phyloP scores from a whole-genome alignment of 805 yeast species.

The Vanderwaltozyma polyspora region DNA sequence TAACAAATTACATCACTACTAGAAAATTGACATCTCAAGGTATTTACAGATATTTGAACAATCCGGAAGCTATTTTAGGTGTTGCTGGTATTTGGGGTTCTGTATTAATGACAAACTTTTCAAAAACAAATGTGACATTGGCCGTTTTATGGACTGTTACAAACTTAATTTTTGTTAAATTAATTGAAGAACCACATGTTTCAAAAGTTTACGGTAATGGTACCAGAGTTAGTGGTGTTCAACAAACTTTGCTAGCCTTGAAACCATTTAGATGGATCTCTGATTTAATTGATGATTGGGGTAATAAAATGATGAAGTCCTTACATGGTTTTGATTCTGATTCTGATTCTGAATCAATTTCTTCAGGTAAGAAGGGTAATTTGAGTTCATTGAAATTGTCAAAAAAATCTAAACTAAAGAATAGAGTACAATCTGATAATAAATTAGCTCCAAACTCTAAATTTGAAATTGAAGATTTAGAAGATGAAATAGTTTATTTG shows the following conservation, averaged over 20 bases:
- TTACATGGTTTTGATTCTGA: conserved; percentile 1
- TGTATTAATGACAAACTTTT: conserved; percentile 46
- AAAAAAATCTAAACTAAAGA: not conserved
- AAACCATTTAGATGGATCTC: conserved; percentile 28
- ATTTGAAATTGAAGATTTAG: conserved; percentile 19
- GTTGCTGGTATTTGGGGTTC: conserved; percentile 72
- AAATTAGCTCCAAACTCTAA: conserved; percentile 20
- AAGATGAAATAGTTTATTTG: conserved; percentile 24
- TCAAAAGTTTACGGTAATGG: conserved; percentile 59
- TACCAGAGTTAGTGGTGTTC: conserved; percentile 45
- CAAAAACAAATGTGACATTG: conserved; percentile 36
- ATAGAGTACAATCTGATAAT: not conserved
- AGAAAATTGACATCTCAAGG: conserved; percentile 61
- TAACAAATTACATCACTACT: conserved; percentile 40
- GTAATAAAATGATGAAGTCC: conserved; percentile 17
- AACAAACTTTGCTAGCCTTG: conserved; percentile 30
- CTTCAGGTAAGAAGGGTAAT: not conserved
- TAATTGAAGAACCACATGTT: conserved; percentile 72
- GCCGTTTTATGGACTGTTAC: conserved; percentile 57
- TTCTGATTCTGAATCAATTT: conserved; percentile 1
- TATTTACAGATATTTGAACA: conserved; percentile 68
- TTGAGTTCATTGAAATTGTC: not conserved
- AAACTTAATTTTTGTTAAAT: conserved; percentile 55
- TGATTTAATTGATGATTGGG: conserved; percentile 32
- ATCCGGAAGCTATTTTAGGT: conserved; percentile 73